Evolutionary conservation across 306 rosid genomes (phyloP), one percentile per base, ranked within the genome.

Genomic region (Delonix regia): DNA sequence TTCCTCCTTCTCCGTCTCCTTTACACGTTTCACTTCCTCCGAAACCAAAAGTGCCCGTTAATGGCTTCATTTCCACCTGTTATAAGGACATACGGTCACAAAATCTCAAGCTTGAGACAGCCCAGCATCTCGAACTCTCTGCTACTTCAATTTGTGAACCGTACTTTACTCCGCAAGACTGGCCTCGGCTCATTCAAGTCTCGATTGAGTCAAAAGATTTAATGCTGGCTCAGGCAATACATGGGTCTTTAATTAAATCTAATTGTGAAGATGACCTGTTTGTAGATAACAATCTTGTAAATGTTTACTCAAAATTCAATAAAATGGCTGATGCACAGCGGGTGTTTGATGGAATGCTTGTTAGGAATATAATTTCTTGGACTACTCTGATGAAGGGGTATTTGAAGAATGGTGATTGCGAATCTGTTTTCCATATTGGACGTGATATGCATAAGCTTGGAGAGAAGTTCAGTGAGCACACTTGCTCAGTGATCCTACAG

Each of bases 371-470:
- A 14, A 77, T 86, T 74, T 86, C 88, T 44, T 89, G 88, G 88
- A 89, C 88, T 72, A 78, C 90, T 83, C 81, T 84, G 41, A 86
- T 89, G 83, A 86, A 84, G 73, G 90, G 90, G 51, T 82, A 84
- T 73, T 80, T 74, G 56, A 77, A 70, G 61, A 78, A 38, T 10
- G 83, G 81, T 45, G 82, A 86, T 28, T 51, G 72, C 57, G 83
- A 38, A 42, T 80, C 74, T 53, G 84, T 88, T 65, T 84, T 84
- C 9, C 18, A 18, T 9, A 36, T 82, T 71, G 88, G 83, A 1
- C 57, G 71, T 63, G 80, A 88, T 27, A 84, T 88, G 90, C 71
- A 77, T 62, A 15, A 47, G 52, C 52, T 56, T 52, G 81, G 56
- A 48, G 88, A 77, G 77, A 78, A 41, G 85, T 78, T 88, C 80